Evolutionary conservation across 2,329 filamentous ascomycete genomes (phyloP).

Genomic region (Chrysoporthe austroafricana): DNA sequence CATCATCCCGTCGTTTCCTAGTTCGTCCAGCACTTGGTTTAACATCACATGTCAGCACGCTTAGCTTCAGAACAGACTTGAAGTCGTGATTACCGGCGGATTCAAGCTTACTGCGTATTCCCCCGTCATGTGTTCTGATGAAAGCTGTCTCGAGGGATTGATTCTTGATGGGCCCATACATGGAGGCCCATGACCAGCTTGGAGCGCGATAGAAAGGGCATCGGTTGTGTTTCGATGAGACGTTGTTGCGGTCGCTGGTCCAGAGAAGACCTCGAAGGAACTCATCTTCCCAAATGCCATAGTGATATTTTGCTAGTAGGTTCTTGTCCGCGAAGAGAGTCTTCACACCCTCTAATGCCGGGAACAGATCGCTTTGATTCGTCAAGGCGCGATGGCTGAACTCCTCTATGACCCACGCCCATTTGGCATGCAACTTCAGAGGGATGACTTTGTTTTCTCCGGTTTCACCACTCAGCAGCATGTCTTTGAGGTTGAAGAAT

Average conservation of each 20-base stretch:
- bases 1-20: conserved; percentile 5
- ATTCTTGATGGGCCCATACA: conserved; percentile 1
- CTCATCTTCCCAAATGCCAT: conserved; percentile 1
- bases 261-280: conserved; percentile 7
- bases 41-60: neutral
- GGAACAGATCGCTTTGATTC: neutral
- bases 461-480: neutral
- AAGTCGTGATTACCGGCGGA: neutral
- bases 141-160: neutral
- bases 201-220: conserved; percentile 4
- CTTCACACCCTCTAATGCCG: conserved; percentile 1
- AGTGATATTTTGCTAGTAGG: neutral
- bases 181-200: conserved; percentile 8
- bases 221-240: neutral
- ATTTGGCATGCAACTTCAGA: conserved; percentile 5
- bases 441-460: neutral
- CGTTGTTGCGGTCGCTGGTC: neutral
- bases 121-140: neutral
- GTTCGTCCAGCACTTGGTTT: conserved; percentile 4
- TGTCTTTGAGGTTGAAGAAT: conserved; percentile 5
- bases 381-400: conserved; percentile 1
- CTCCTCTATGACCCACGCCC: conserved; percentile 1
- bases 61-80: neutral
- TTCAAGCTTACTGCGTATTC: neutral
- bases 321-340: conserved; percentile 5